These are phyloP conservation scores for Dactylellina leptospora DNA, from an alignment of 2,329 filamentous ascomycete species.

Conservation along the genomic window DNA sequence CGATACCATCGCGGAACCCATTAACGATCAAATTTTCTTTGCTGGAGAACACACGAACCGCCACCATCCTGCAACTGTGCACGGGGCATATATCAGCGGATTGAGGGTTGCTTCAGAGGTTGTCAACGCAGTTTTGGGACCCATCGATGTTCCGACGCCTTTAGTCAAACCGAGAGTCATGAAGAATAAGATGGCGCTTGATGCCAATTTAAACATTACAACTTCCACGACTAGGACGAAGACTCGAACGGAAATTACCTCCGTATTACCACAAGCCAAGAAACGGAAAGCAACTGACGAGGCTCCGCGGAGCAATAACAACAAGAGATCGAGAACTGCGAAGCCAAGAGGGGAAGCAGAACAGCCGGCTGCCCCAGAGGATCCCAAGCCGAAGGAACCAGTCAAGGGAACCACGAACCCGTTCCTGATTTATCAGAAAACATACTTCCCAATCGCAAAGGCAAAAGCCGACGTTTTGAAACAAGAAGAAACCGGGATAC, in stretches of 20 bases:
- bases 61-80: slow-evolving; percentile 94
- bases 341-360: slow-evolving; percentile 58
- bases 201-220: neutral
- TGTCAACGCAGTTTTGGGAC: slow-evolving; percentile 79
- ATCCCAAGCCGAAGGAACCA: slow-evolving; percentile 75
- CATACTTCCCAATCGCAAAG: slow-evolving; percentile 71
- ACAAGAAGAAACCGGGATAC: slow-evolving; percentile 70
- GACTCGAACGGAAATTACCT: slow-evolving; percentile 5
- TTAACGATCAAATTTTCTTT: slow-evolving; percentile 85
- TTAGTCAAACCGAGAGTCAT: slow-evolving; percentile 72
- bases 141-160: slow-evolving; percentile 78
- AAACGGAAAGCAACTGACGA: slow-evolving; percentile 57
- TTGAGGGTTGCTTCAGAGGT: slow-evolving; percentile 88
- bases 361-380: neutral
- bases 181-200: slow-evolving; percentile 6
- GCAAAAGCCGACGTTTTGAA: slow-evolving; percentile 75
- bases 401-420: slow-evolving; percentile 78
- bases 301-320: slow-evolving; percentile 73
- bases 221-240: slow-evolving; percentile 5
- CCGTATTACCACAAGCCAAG: neutral
- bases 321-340: slow-evolving; percentile 70
- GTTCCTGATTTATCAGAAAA: slow-evolving; percentile 88
- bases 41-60: slow-evolving; percentile 96
- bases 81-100: slow-evolving; percentile 94
- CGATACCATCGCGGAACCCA: slow-evolving; percentile 82